These are phyloP conservation scores for Acanthamoeba castellanii DNA, from an alignment of 208 protist species.

Conservation along the genomic window DNA sequence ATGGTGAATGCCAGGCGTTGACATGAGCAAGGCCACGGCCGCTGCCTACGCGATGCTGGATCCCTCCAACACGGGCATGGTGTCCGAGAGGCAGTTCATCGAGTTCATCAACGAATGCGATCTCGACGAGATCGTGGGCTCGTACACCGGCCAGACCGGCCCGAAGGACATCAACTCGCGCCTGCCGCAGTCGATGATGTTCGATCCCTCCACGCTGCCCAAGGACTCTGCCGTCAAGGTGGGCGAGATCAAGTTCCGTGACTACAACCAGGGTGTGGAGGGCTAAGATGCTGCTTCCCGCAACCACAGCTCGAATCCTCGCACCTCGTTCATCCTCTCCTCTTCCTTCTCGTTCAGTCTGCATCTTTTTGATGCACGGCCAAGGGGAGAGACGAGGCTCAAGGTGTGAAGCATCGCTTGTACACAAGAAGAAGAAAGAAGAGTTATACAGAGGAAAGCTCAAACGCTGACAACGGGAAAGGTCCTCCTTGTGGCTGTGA, in stretches of 20 bases:
- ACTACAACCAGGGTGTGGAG: slow-evolving; percentile 65
- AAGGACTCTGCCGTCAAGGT: slow-evolving; percentile 65
- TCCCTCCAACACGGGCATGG: slow-evolving; percentile 26
- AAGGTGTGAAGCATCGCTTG: no score
- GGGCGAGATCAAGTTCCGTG: slow-evolving; percentile 67
- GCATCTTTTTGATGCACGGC: no score
- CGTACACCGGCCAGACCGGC: slow-evolving; percentile 51
- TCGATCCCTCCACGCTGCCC: slow-evolving; percentile 69
- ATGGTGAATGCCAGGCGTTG: slow-evolving; percentile 1
- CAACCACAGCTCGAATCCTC: no score
- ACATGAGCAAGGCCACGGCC: slow-evolving; percentile 33
- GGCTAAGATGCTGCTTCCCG: background rate
- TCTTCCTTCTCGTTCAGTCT: no score
- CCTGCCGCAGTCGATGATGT: slow-evolving; percentile 65
- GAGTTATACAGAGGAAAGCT: no score
- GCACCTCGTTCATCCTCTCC: no score
- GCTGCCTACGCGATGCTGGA: slow-evolving; percentile 27
- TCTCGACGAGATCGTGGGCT: slow-evolving; percentile 62
- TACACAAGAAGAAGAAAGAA: no score
- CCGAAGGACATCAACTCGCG: slow-evolving; percentile 21
- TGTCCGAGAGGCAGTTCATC: slow-evolving; percentile 22
- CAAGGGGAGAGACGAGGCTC: no score
- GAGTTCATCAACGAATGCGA: slow-evolving; percentile 73
- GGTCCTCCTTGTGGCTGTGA: background rate
- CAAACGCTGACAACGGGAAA: background rate